Evolutionary conservation across 1,284 basidiomycete species (phyloP).

Genomic region (Kwoniella shivajii): DNA sequence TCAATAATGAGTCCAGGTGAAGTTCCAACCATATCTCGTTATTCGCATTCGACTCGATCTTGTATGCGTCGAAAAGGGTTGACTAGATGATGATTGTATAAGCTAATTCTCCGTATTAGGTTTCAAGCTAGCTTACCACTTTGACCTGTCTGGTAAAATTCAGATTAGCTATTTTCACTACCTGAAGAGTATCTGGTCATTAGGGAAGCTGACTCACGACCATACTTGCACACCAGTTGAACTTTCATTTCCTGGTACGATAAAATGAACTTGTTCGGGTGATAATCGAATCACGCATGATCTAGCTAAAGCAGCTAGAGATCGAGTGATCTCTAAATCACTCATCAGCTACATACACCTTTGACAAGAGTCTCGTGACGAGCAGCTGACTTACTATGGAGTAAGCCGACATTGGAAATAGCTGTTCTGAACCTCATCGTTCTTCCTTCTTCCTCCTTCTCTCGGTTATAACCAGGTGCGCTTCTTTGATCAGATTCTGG

Average conservation of each 20-base stretch:
- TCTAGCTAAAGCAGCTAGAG: constrained; percentile 79
- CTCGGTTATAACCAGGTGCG: not conserved
- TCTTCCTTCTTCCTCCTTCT: not conserved
- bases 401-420: constrained; percentile 63
- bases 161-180: not conserved
- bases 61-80: constrained; percentile 75
- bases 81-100: constrained; percentile 9
- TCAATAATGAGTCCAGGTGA: constrained; percentile 67
- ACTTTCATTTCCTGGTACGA: constrained; percentile 69
- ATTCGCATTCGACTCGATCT: constrained; percentile 78
- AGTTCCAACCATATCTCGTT: constrained; percentile 79
- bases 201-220: constrained; percentile 68
- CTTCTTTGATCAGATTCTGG: not conserved
- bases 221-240: constrained; percentile 88
- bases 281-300: constrained; percentile 79
- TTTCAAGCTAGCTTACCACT: constrained; percentile 39
- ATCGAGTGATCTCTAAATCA: constrained; percentile 67
- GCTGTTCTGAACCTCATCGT: constrained; percentile 68
- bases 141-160: constrained; percentile 48
- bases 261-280: constrained; percentile 74
- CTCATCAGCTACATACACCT: constrained; percentile 1
- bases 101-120: not conserved
- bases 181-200: not conserved
- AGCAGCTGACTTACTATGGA: constrained; percentile 60
- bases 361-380: not conserved